Evolutionary conservation across 179 eudicot genomes (phyloP).

Genomic region (Carnegiea gigantea): DNA sequence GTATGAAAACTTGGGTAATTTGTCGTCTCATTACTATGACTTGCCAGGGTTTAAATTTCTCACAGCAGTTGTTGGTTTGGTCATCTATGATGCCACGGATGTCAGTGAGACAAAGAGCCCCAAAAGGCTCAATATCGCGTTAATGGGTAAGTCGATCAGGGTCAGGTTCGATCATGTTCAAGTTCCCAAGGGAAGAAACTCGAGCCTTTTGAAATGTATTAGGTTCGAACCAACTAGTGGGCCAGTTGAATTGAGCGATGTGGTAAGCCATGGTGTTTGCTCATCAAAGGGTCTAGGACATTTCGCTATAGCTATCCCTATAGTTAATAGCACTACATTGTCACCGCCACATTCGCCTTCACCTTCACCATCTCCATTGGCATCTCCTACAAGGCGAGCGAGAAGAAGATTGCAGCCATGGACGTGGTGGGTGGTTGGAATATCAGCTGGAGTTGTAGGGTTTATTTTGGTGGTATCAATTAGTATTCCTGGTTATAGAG

Average conservation of each 20-base stretch:
- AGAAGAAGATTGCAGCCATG: conserved; percentile 29
- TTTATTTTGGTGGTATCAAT: conserved; percentile 29
- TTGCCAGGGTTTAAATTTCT: conserved; percentile 54
- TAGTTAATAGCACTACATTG: background rate
- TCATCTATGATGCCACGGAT: conserved; percentile 44
- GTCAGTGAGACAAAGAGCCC: background rate
- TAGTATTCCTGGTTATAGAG: conserved; percentile 27
- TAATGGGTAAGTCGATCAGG: conserved; percentile 32
- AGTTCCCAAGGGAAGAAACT: background rate
- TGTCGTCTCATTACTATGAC: conserved; percentile 52
- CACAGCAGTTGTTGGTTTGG: conserved; percentile 52
- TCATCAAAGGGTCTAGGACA: conserved; percentile 41
- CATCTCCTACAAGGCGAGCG: background rate
- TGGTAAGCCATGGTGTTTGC: conserved; percentile 41
- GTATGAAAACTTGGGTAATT: conserved; percentile 63
- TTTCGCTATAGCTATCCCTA: conserved; percentile 52
- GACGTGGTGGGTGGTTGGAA: conserved; percentile 62
- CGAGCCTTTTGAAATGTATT: conserved; percentile 41
- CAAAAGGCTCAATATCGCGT: conserved; percentile 29
- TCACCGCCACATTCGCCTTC: conserved; percentile 9
- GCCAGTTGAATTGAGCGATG: conserved; percentile 37
- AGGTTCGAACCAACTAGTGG: conserved; percentile 44
- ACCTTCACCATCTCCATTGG: conserved; percentile 5
- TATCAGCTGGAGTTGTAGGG: conserved; percentile 43
- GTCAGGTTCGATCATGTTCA: conserved; percentile 40